A percentile compares a stretch with the other conserved stretches of the same genome.
These are phyloP conservation scores for Ceratobasidium sp. DNA, from an alignment of 1,284 basidiomycete genomes.

Conservation along the genomic window DNA sequence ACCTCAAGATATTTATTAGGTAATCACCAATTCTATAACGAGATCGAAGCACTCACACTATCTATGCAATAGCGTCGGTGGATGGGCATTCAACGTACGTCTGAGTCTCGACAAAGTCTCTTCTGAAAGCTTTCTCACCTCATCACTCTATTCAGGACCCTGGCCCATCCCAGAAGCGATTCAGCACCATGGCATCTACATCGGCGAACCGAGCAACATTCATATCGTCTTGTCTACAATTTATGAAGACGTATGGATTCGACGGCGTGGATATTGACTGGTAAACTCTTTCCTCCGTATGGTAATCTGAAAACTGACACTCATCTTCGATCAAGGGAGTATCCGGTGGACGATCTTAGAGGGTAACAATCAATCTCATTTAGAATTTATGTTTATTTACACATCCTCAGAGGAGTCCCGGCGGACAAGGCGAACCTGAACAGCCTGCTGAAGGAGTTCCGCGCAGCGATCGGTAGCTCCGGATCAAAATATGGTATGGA, in stretches of 20 bases:
- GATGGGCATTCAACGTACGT: conserved; percentile 23
- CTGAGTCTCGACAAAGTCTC: too few species aligned
- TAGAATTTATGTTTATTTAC: background rate
- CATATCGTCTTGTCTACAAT: conserved; percentile 47
- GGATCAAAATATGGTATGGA: background rate
- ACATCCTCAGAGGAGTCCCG: conserved; percentile 45
- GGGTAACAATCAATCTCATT: background rate
- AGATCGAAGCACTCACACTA: background rate
- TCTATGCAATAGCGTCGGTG: background rate
- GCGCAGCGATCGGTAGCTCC: conserved; percentile 45
- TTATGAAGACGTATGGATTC: conserved; percentile 50
- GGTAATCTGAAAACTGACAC: background rate
- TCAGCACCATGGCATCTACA: conserved; percentile 49
- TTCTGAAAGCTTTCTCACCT: background rate
- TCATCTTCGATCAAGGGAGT: conserved; percentile 46
- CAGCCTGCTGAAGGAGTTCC: conserved; percentile 49
- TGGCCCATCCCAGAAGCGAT: conserved; percentile 41
- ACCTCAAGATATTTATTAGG: conserved; percentile 26
- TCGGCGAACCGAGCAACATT: conserved; percentile 47
- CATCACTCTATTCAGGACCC: conserved; percentile 9
- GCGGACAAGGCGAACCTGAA: conserved; percentile 51
- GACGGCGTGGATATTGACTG: conserved; percentile 53
- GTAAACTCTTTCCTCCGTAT: background rate
- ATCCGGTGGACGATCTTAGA: conserved; percentile 48
- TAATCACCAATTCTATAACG: background rate